Evolutionary conservation across 2,329 filamentous ascomycete species (phyloP).

Genomic region (Aspergillus brunneoviolaceus): DNA sequence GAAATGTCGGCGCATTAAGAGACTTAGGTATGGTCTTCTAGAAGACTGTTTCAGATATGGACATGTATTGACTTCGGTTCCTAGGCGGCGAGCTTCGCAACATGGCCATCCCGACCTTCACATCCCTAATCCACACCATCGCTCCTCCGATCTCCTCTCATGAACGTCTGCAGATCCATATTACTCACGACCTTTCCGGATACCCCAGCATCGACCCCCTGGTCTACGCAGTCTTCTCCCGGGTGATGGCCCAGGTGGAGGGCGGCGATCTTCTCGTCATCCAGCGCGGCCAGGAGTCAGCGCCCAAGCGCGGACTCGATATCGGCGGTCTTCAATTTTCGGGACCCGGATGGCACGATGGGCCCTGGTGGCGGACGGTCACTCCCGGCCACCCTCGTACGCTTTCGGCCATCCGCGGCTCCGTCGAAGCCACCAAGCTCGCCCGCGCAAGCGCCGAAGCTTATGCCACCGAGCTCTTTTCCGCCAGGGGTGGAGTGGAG

Average conservation of each 20-base stretch:
- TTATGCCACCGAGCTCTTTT: conserved; percentile 83
- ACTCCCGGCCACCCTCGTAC: conserved; percentile 66
- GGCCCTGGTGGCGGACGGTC: conserved; percentile 83
- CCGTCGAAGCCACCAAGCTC: conserved; percentile 86
- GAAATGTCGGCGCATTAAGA: conserved; percentile 77
- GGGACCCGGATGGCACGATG: conserved; percentile 75
- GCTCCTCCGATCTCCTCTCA: conserved; percentile 96
- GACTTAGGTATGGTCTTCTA: conserved; percentile 63
- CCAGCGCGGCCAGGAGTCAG: conserved; percentile 85
- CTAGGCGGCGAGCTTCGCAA: conserved; percentile 82
- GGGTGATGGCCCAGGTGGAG: conserved; percentile 98
- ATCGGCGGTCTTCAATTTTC: conserved; percentile 30
- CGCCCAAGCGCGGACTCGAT: conserved; percentile 62
- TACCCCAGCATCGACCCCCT: conserved; percentile 94
- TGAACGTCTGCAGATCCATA: conserved; percentile 94
- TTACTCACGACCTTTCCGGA: conserved; percentile 90
- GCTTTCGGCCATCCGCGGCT: conserved; percentile 74
- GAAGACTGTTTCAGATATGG: not conserved
- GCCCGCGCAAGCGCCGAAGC: conserved; percentile 84
- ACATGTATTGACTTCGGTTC: conserved; percentile 37
- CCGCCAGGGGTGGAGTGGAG: conserved; percentile 73
- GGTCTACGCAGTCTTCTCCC: conserved; percentile 85
- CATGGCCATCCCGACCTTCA: conserved; percentile 89
- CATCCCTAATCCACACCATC: conserved; percentile 89
- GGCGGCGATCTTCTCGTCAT: conserved; percentile 92